Percentiles rank a stretch among this genome's conserved stretches.
Evolutionary conservation across 352 stramenopile species (phyloP).

Genomic region (Poterioochromonas sp.): DNA sequence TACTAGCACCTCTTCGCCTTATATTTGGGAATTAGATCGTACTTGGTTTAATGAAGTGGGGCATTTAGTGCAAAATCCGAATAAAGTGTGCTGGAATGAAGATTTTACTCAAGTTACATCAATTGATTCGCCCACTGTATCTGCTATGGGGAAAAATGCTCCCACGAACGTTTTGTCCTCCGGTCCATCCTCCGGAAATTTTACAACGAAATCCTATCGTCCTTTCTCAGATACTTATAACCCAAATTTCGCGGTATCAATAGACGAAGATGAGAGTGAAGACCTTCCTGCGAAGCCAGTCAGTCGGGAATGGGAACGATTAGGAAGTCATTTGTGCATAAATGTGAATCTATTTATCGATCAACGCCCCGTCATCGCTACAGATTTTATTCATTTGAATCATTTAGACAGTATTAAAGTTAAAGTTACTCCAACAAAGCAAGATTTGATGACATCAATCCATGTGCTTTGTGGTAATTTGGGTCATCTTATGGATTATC

Average conservation of each 20-base stretch:
- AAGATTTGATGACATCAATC: neutral
- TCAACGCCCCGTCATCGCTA: neutral
- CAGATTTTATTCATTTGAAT: constrained; percentile 14
- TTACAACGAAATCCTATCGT: neutral
- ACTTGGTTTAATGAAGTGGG: neutral
- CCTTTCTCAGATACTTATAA: neutral
- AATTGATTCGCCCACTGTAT: neutral
- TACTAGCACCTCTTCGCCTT: too few relatives aligned
- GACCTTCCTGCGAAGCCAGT: neutral
- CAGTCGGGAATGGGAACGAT: neutral
- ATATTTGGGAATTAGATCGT: neutral
- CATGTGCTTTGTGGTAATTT: constrained; percentile 23
- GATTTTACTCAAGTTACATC: neutral
- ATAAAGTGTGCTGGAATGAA: too few relatives aligned
- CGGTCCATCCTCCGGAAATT: neutral
- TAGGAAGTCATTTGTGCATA: constrained; percentile 20
- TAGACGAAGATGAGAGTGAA: neutral
- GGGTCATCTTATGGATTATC: neutral
- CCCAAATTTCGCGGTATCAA: neutral
- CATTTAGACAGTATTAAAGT: neutral
- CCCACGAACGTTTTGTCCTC: neutral
- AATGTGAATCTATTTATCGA: constrained; percentile 1
- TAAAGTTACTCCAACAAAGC: neutral
- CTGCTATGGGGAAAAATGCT: neutral
- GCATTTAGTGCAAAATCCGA: neutral